Conservation (phyloP, 441 rosid genomes). For the Aquilaria agallochum region DNA sequence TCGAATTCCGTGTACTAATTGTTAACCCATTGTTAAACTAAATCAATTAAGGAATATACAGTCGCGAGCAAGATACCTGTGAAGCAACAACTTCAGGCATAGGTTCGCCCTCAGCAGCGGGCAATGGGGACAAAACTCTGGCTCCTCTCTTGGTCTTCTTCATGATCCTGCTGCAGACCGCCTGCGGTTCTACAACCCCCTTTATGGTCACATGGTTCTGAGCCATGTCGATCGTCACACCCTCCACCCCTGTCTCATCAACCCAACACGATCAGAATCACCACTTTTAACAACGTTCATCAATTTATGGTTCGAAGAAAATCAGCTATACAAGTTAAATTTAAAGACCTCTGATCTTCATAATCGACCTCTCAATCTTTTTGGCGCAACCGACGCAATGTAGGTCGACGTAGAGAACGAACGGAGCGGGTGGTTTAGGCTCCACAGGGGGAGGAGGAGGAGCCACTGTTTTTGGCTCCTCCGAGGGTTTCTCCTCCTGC, state of each 20-base stretch:
- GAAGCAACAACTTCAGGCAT: slow-evolving; percentile 65
- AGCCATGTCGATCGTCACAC: slow-evolving; percentile 60
- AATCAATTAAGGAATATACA: neutral
- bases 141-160: slow-evolving; percentile 76
- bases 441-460: slow-evolving; percentile 38
- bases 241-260: slow-evolving; percentile 61
- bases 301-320: neutral
- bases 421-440: slow-evolving; percentile 63
- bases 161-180: slow-evolving; percentile 66
- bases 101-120: slow-evolving; percentile 68
- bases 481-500: slow-evolving; percentile 27
- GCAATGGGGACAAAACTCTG: slow-evolving; percentile 71
- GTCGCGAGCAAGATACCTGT: slow-evolving; percentile 30
- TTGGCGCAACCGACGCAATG: slow-evolving; percentile 94
- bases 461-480: slow-evolving; percentile 28
- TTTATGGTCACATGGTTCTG: slow-evolving; percentile 70
- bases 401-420: slow-evolving; percentile 69
- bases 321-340: no score
- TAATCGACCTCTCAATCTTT: slow-evolving; percentile 72
- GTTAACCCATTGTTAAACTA: neutral
- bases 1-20: neutral
- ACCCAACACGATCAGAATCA: neutral
- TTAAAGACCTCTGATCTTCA: slow-evolving; percentile 62
- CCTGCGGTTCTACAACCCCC: slow-evolving; percentile 77
- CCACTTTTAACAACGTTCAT: neutral